Base-by-base conservation (phyloP, 2,329 filamentous ascomycete genomes). In the Cladobotryum mycophilum region DNA sequence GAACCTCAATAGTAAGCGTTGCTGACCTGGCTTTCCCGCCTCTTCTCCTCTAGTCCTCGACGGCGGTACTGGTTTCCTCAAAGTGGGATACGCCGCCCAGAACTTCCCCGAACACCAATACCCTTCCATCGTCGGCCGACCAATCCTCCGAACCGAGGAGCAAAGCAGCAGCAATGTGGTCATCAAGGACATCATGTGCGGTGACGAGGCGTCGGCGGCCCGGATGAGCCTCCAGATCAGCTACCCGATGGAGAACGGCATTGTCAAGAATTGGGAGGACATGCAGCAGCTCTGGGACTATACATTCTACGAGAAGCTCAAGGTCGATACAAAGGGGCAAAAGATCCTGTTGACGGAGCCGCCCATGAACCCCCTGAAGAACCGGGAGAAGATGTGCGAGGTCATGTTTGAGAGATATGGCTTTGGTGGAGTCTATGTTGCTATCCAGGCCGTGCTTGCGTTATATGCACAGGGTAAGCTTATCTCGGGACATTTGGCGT, bases 201-300 rank as follows among this genome's bases (percentile, higher is more conserved):
- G 93, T 68, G 93, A 99, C 74, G 92, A 99, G 75, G 93, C 93
- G 45, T 91, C 93, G 14, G 90, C 90, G 48, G 92, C 93, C 59
- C 85, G 93, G 64, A 96, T 88, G 56, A 96, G 96, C 90, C 84
- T 99, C 55, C 93, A 99, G 72, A 95, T 99, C 67, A 95, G 87
- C 71, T 99, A 99, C 70, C 93, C 93, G 61, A 99, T 99, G 93
- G 93, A 99, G 72, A 99, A 99, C 70, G 93, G 93, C 64, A 97
- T 99, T 64, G 90, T 99, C 60, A 97, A 96, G 81, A 91, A 90
- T 67, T 99, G 93, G 93, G 93, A 99, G 62, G 93, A 99, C 71
- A 99, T 99, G 93, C 89, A 96, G 76, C 92, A 97, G 67, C 84
- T 99, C 50, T 99, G 93, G 93, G 92, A 99, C 74, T 97, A 95